Conservation (phyloP, 345 rosid species). For the Populus simonii region DNA sequence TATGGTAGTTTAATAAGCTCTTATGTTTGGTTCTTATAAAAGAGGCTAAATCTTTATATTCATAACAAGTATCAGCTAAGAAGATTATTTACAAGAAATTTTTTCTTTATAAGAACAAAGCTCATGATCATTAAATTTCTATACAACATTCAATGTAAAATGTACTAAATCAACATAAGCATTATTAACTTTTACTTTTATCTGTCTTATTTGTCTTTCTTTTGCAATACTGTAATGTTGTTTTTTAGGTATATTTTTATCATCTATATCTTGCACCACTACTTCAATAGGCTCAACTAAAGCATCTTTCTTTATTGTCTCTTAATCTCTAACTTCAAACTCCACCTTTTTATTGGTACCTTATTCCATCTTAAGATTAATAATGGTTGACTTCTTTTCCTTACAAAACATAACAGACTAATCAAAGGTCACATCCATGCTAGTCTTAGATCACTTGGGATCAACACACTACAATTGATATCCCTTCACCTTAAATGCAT, state of each 20-base stretch:
- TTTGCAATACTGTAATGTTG: neutral
- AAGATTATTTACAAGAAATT: neutral
- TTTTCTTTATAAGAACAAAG: neutral
- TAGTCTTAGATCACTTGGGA: neutral
- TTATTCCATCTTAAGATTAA: neutral
- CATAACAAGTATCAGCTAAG: neutral
- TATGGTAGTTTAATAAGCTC: neutral
- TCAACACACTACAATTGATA: neutral
- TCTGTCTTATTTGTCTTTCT: no score
- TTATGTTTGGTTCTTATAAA: neutral
- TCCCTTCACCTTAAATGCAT: neutral
- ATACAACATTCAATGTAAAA: no score
- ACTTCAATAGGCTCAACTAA: neutral
- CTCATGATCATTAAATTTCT: neutral
- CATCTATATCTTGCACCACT: neutral
- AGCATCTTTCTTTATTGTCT: neutral
- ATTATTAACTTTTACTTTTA: no score
- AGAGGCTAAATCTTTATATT: neutral
- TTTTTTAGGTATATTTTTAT: neutral
- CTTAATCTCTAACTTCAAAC: neutral
- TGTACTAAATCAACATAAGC: no score
- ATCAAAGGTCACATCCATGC: no score
- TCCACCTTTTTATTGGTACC: neutral
- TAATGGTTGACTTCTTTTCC: no score
- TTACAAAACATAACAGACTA: no score